phyloP scores from a whole-genome alignment of 2,329 filamentous ascomycete species.

The Talaromyces sp. region DNA sequence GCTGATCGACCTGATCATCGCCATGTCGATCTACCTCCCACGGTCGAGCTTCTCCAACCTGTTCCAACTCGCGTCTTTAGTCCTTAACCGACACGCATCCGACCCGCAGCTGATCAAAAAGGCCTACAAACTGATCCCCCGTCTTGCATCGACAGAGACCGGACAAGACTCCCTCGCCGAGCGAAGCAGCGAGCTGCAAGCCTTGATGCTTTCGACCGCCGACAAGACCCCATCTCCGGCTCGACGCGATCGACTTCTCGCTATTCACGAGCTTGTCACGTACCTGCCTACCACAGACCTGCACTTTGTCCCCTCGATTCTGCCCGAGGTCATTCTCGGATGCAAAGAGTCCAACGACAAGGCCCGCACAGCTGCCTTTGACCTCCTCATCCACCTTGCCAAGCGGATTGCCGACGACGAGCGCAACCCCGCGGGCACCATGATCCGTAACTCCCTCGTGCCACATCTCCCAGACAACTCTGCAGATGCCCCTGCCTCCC shows the following conservation, averaged over 20 bases:
- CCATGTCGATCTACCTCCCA: constrained; percentile 89
- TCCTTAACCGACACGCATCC: constrained; percentile 61
- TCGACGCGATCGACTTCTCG: constrained; percentile 76
- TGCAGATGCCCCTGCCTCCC: constrained; percentile 67
- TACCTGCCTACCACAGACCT: constrained; percentile 72
- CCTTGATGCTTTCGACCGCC: constrained; percentile 70
- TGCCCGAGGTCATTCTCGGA: constrained; percentile 91
- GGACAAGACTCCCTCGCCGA: constrained; percentile 72
- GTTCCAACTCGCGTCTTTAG: constrained; percentile 78
- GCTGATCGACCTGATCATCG: constrained; percentile 93
- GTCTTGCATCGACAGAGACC: constrained; percentile 73
- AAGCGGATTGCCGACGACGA: constrained; percentile 69
- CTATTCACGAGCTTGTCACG: constrained; percentile 74
- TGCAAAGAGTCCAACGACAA: constrained; percentile 98
- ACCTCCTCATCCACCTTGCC: constrained; percentile 82
- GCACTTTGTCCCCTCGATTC: constrained; percentile 85
- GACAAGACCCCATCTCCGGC: constrained; percentile 85
- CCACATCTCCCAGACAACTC: constrained; percentile 80
- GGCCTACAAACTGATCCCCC: constrained; percentile 94
- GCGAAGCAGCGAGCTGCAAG: constrained; percentile 72
- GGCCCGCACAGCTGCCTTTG: constrained; percentile 82
- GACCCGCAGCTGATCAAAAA: constrained; percentile 98
- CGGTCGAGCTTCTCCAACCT: constrained; percentile 77
- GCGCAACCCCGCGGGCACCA: constrained; percentile 50
- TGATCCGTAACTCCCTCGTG: constrained; percentile 84